Evolutionary conservation across 148 eudicot species (phyloP).

Genomic region (Rhododendron simsii): DNA sequence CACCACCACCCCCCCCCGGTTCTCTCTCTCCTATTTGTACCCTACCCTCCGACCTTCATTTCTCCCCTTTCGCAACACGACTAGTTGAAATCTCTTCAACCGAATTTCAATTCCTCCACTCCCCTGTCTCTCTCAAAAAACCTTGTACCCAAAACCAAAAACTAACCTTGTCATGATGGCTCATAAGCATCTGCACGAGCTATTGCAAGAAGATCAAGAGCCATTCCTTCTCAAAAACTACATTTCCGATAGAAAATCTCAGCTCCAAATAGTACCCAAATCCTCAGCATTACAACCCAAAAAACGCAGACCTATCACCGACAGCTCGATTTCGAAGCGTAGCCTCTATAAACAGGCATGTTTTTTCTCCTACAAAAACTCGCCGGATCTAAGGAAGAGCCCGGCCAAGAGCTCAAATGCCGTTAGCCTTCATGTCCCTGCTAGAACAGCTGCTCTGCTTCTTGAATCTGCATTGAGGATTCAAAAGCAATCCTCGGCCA

Average conservation of each 20-base stretch:
- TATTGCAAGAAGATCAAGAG: conserved; percentile 79
- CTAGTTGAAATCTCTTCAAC: conserved; percentile 4
- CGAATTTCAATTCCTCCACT: not conserved
- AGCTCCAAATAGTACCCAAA: conserved; percentile 19
- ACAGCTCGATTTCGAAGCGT: conserved; percentile 24
- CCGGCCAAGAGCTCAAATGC: conserved; percentile 36
- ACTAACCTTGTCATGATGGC: conserved; percentile 26
- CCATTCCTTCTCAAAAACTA: conserved; percentile 62
- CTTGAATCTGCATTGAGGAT: conserved; percentile 71
- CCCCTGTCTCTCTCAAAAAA: not conserved
- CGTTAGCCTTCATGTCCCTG: conserved; percentile 61
- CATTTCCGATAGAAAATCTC: conserved; percentile 45
- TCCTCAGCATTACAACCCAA: conserved; percentile 15
- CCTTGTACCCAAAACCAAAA: not conserved
- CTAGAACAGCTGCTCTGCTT: conserved; percentile 60
- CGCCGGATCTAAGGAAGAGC: conserved; percentile 51
- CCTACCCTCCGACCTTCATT: conserved; percentile 4
- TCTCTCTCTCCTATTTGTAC: conserved; percentile 12
- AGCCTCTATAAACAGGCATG: conserved; percentile 57
- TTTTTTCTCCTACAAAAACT: conserved; percentile 48
- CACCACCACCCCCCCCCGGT: not conserved
- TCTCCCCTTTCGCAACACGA: not conserved
- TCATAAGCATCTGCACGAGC: conserved; percentile 61
- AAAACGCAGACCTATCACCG: conserved; percentile 31
- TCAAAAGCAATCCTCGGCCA: conserved; percentile 34